Base-by-base conservation (phyloP, 768 basidiomycete species). In the Leccinellum rugosiceps region DNA sequence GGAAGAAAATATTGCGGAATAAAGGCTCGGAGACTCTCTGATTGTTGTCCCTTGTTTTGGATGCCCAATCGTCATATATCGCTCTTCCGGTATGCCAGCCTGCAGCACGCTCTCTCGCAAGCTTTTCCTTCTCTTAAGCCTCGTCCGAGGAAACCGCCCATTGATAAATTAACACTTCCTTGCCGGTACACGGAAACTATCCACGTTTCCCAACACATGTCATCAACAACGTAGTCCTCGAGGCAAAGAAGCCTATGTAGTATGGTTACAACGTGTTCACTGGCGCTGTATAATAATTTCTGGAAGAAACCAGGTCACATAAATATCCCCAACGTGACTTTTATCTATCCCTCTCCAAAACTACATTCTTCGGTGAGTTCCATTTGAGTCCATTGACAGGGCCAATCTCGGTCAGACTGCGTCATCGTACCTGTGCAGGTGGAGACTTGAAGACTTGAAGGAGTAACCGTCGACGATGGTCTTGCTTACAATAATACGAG, bases 331-430 rank as follows among this genome's bases (percentile, higher is more conserved):
- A 41, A 41, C 38, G 38, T 41, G 38, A n/a, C 38, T 41, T 41
- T 19, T 41, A 34, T 32, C 38, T 11, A 41, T 41, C 38, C 10
- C 38, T 41, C 38, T 19, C n/a, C 38, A 5, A 41, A 41, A 41
- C 38, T 41, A 41, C n/a, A 11, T 41, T 10, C 35, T 38, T 38
- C 19, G 49, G 54, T 43, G 54, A 28, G 52, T 59, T 66, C 61
- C 57, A 48, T 55, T 52, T 57, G n/a, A 19, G 55, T 56, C 55
- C 41, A 48, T 48, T 13, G 15, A 35, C 50, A 50, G 43, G 26
- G 45, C 23, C 50, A 45, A 26, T n/a, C 26, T 41, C 41, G 35
- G 9, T 9, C 25, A 47, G 26, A 49, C 46, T 52, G 17, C 46
- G 28, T 52, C 30, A 21, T 58, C 45, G 25, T 15, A 47, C 31